Evolutionary conservation across 1,284 basidiomycete species (phyloP), one percentile per base, ranked within the genome.

Genomic region (Salmacisia buchloeana): DNA sequence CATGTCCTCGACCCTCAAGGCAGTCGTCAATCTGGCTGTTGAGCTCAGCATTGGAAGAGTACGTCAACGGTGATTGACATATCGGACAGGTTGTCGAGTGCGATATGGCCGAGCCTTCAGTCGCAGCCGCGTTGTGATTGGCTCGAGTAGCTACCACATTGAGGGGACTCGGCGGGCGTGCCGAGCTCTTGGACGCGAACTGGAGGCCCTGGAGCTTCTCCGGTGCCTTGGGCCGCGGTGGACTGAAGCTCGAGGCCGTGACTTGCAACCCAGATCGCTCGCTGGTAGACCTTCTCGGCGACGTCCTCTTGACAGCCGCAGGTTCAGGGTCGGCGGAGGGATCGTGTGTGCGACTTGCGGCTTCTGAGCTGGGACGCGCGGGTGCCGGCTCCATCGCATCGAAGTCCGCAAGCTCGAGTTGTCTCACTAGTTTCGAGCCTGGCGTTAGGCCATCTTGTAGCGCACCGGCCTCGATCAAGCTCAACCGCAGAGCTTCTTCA

Each of bases 1-100:
- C 6, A n/a, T 54, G 49, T 3, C 49, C 49, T 13, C 49, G 49
- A 29, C 49, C 49, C 21, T 54, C 49, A 2, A 54, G 25, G 15
- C 49, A 54, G 27, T 25, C 49, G 27, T 54, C 49, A n/a, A 54
- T 54, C 29, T 54, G 49, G 15, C 27, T 7, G 34, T 54, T 54
- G 29, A 54, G 49, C 49, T 54, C 49, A 18, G 25, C 27, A 33
- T 54, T 54, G 29, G 13, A 18, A 27, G 29, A 54, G 29, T 29
- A 33, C 49, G 15, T 29, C 18, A 54, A 13, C 4, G 25, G 18
- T 31, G 12, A 15, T 31, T 54, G 49, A 33, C 49, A 54, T 7
- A 54, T 54, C 4, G 49, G 49, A 15, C 49, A 54, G 10, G 49
- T 33, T 29, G 49, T 31, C 25, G 49, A 54, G 12, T 31, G 49